Percentiles rank a stretch among this genome's conserved stretches.
Conservation (phyloP, 148 eudicot genomes). For the Fagopyrum esculentum region DNA sequence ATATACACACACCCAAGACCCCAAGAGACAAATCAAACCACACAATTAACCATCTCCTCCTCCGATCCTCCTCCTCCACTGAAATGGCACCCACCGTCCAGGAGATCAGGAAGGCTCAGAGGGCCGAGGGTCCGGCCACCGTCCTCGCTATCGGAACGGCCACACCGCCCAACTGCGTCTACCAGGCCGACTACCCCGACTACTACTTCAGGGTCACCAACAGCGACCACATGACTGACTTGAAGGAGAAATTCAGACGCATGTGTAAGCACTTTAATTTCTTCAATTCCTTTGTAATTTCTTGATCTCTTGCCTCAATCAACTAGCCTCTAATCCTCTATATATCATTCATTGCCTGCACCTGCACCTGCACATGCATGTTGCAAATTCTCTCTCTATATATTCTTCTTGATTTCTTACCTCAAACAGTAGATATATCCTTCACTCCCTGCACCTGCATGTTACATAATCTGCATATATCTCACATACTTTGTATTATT, state of each 20-base stretch:
- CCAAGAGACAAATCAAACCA: neutral
- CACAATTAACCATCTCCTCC: neutral
- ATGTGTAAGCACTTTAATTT: conserved; percentile 14
- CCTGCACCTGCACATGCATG: too few species aligned
- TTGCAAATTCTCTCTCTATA: too few species aligned
- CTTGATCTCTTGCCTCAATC: neutral
- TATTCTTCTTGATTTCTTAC: too few species aligned
- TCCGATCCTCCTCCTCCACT: neutral
- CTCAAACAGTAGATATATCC: too few species aligned
- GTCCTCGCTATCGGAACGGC: conserved; percentile 9
- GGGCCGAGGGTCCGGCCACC: conserved; percentile 13
- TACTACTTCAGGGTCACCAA: conserved; percentile 16
- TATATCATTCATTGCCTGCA: too few species aligned
- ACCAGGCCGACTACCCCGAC: conserved; percentile 19
- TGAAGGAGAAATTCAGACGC: conserved; percentile 16
- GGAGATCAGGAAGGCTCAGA: neutral
- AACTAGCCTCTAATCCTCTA: neutral
- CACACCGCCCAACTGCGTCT: conserved; percentile 14
- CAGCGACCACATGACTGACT: conserved; percentile 6
- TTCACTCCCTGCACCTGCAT: too few species aligned
- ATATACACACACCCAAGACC: neutral
- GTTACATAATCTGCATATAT: too few species aligned
- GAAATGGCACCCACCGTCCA: neutral
- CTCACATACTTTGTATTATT: too few species aligned
- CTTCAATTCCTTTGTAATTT: neutral